A percentile compares a stretch with the other conserved stretches of the same genome.
These are phyloP conservation scores for Rhodotorula sp. DNA, from an alignment of 1,284 basidiomycete species.

Conservation along the genomic window DNA sequence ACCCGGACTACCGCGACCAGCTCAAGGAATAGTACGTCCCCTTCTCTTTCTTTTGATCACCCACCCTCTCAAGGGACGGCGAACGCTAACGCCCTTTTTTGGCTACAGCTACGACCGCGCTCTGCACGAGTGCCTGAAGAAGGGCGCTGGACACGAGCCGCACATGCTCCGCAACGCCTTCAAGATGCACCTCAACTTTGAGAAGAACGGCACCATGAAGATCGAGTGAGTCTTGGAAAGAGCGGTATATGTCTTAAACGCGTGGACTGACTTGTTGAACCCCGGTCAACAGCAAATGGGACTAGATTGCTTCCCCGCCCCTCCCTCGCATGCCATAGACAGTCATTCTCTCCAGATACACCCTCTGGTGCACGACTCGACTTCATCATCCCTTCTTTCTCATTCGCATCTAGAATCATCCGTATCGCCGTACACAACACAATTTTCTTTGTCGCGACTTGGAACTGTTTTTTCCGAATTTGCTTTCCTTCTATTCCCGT, in stretches of 20 bases:
- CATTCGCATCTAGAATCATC: neutral
- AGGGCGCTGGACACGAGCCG: constrained; percentile 57
- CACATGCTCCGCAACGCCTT: constrained; percentile 54
- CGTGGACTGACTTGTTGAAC: too few relatives aligned
- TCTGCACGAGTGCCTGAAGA: constrained; percentile 55
- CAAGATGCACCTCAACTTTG: constrained; percentile 33
- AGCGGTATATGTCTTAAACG: too few relatives aligned
- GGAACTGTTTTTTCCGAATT: too few relatives aligned
- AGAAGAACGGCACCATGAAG: constrained; percentile 43
- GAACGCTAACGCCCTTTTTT: neutral
- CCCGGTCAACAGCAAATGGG: neutral
- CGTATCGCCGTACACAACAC: neutral
- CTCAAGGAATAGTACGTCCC: constrained; percentile 53
- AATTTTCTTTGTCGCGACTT: too few relatives aligned
- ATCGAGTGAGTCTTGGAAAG: constrained; percentile 11
- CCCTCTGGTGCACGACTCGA: neutral
- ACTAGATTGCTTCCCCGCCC: neutral
- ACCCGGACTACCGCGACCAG: constrained; percentile 56
- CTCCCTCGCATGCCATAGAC: neutral
- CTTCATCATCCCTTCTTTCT: neutral
- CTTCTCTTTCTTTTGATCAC: too few relatives aligned
- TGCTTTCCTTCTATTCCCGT: too few relatives aligned
- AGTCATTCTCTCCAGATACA: neutral
- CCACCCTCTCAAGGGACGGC: neutral
- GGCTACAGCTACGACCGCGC: constrained; percentile 52